Base-by-base conservation (phyloP, 2,329 filamentous ascomycete species). In the Calonectria naviculata region DNA sequence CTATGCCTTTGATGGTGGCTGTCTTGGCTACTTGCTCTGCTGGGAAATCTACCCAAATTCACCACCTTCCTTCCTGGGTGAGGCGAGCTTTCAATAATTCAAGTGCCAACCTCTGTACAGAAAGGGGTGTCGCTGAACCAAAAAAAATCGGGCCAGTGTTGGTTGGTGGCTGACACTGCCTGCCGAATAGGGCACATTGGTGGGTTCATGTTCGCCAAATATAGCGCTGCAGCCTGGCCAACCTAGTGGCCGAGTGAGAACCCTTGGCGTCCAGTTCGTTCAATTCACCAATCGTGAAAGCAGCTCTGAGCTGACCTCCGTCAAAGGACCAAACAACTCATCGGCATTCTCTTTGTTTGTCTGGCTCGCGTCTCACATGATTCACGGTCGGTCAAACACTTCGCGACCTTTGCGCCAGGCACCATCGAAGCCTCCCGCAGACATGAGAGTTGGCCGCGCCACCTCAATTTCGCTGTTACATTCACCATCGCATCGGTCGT, bases 211-310 rank as follows among this genome's bases (percentile, higher is more conserved):
- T 21, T 44, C 28, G 41, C 54, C 42, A 61, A 60, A 29, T 72
- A 60, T 67, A 73, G 72, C 70, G 52, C 69, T 75, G 75, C 44
- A 77, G 75, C 75, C 75, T 77, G 46, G 58, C 47, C 65, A 26
- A 15, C 73, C 65, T 29, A 75, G 65, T 47, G 58, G 26, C 68
- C 70, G 41, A 19, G 34, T 71, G 29, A 60, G 42, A 24, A 41
- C n/a, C 58, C n/a, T 46, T 46, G 56, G 52, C 60, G 24, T 65
- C 38, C 38, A 65, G 34, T n/a, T n/a, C 34, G n/a, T 21, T 21
- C 34, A 58, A 65, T 31, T 54, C 34, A 34, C 56, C 54, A 60
- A 67, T 67, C 34, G 41, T 46, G 34, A 36, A 60, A 63, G 38
- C 41, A 47, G 24, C 41, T 47, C 60, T 24, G 17, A 49, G 42